Conservation (phyloP, 164 flowering plant genomes). For the Vitis riparia region DNA sequence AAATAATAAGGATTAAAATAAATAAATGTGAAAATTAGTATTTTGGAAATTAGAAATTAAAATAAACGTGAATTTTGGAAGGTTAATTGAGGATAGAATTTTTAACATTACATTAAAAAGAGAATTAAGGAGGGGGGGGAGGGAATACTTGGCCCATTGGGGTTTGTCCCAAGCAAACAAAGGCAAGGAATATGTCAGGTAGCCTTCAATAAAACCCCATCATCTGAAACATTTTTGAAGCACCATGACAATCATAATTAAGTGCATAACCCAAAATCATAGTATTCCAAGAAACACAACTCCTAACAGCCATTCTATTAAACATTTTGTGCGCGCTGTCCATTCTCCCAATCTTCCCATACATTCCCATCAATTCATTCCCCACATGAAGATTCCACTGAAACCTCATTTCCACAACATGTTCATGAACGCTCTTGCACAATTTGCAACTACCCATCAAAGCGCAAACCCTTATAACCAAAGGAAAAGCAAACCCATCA, state of each 20-base stretch:
- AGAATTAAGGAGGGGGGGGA: too few species aligned
- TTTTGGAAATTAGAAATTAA: too few species aligned
- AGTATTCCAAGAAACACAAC: conserved; percentile 64
- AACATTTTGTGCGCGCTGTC: conserved; percentile 45
- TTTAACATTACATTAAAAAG: too few species aligned
- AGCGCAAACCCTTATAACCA: conserved; percentile 62
- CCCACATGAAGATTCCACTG: conserved; percentile 50
- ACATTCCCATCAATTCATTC: conserved; percentile 65
- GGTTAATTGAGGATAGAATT: too few species aligned
- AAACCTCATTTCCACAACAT: conserved; percentile 48
- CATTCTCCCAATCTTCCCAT: conserved; percentile 66
- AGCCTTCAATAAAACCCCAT: conserved; percentile 33
- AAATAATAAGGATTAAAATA: too few species aligned
- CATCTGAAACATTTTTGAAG: conserved; percentile 33
- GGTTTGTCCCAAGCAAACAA: too few species aligned
- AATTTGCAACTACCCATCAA: conserved; percentile 23
- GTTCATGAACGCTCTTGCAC: conserved; percentile 48
- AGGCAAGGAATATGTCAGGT: too few species aligned
- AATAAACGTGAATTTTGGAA: too few species aligned
- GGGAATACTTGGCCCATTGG: too few species aligned
- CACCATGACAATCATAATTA: conserved; percentile 46
- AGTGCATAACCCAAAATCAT: conserved; percentile 62
- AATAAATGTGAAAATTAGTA: too few species aligned
- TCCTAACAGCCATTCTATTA: conserved; percentile 56
- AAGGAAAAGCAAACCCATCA: conserved; percentile 77